Evolutionary conservation across 148 eudicot genomes (phyloP).

Genomic region (Camellia japonica): DNA sequence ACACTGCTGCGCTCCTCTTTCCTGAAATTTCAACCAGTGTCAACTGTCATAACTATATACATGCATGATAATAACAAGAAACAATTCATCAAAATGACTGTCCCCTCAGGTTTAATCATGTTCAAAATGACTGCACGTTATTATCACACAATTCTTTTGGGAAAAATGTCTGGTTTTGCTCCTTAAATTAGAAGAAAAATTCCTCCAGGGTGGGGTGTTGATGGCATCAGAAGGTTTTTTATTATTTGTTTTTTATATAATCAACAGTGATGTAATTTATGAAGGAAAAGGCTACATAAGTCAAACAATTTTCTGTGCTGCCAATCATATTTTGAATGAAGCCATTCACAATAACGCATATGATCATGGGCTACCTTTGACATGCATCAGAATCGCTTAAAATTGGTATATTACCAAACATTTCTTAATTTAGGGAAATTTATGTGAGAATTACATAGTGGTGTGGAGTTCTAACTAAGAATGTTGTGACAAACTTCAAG

Average conservation of each 20-base stretch:
- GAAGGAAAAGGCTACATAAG: too few species aligned
- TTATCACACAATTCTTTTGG: not conserved
- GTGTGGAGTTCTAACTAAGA: too few species aligned
- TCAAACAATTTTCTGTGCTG: too few species aligned
- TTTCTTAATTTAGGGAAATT: too few species aligned
- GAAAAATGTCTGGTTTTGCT: not conserved
- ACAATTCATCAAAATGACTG: not conserved
- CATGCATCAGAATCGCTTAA: too few species aligned
- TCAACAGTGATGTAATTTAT: not conserved
- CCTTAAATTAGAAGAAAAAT: not conserved
- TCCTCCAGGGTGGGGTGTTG: not conserved
- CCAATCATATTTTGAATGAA: too few species aligned
- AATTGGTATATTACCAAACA: too few species aligned
- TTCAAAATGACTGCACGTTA: not conserved
- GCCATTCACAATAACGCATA: too few species aligned
- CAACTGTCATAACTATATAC: not conserved
- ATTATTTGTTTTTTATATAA: not conserved
- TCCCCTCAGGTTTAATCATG: not conserved
- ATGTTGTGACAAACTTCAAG: too few species aligned
- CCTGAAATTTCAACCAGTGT: conserved; percentile 26
- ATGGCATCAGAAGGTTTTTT: too few species aligned
- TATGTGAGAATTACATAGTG: too few species aligned
- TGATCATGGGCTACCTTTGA: too few species aligned
- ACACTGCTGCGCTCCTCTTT: conserved; percentile 27
- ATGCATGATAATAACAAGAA: not conserved